A percentile compares a stretch with the other conserved stretches of the same genome.
These are phyloP conservation scores for Maudiozyma serrabonitensis DNA, from an alignment of 805 yeast genomes.

Conservation along the genomic window DNA sequence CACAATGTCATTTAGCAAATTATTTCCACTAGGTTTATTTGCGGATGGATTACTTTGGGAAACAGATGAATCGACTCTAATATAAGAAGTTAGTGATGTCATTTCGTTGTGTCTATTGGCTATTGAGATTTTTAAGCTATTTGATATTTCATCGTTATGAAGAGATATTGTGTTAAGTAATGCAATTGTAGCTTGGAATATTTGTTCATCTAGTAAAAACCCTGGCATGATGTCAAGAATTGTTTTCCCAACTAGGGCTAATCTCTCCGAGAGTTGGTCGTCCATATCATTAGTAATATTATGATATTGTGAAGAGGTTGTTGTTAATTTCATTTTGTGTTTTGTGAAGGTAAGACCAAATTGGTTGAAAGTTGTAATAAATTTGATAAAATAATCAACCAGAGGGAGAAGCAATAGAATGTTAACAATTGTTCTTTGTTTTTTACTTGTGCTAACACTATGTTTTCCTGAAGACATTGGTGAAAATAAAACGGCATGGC, in stretches of 20 bases:
- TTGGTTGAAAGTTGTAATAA: constrained; percentile 37
- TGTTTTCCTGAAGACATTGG: neutral
- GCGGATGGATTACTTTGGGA: neutral
- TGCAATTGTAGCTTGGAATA: constrained; percentile 48
- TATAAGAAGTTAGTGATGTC: constrained; percentile 28
- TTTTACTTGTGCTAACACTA: neutral
- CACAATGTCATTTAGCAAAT: constrained; percentile 13
- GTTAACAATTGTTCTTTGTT: constrained; percentile 22
- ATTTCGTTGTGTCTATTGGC: constrained; percentile 41
- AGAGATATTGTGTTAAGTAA: constrained; percentile 40
- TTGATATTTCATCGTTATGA: constrained; percentile 42
- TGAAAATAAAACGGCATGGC: constrained; percentile 58
- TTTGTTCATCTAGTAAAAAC: constrained; percentile 52
- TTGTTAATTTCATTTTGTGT: constrained; percentile 17
- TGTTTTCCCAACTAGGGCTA: constrained; percentile 44
- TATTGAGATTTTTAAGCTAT: constrained; percentile 43
- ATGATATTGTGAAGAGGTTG: constrained; percentile 14
- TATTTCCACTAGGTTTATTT: neutral
- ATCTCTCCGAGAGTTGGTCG: constrained; percentile 38
- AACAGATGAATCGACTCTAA: constrained; percentile 5
- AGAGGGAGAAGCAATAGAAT: constrained; percentile 47
- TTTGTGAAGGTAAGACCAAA: constrained; percentile 31
- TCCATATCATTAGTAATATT: constrained; percentile 29
- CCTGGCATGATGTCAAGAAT: constrained; percentile 56
- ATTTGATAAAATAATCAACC: constrained; percentile 37